Base-by-base conservation (phyloP, 805 yeast species). In the Saccharomyces jurei region DNA sequence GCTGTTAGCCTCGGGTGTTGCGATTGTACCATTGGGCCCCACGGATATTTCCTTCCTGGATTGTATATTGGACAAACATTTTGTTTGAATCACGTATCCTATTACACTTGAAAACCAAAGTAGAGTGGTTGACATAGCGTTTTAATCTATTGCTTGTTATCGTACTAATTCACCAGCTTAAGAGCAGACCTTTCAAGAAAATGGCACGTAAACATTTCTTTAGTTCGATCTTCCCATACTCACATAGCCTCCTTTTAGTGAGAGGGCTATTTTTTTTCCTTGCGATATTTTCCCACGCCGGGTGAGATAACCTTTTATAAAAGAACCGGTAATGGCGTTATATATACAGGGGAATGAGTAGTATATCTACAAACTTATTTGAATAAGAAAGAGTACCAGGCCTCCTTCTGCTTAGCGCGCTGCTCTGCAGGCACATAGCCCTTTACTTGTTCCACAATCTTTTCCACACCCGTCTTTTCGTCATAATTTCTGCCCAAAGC, bases 401-500 rank as follows among this genome's bases (percentile, higher is more conserved):
- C 77, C 41, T 77, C 72, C 62, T 83, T 81, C 65, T 83, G 80
- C 63, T 77, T 76, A 51, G 83, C 84, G 68, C 91, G 81, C 61
- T 83, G 84, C 29, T 77, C 82, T 57, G 76, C 78, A 28, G 97
- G 95, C 55, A 84, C 74, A 73, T 84, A 91, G 1, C 87, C 86
- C 58, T 81, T 83, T 47, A 89, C 79, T 62, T 89, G 91, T 56
- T 82, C 82, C 61, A 79, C 79, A 60, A 94, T 87, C 71, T 87
- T 87, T 46, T 79, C 82, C 14, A 84, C 84, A 28, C 95, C 96
- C 57, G 84, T 84, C 22, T 76, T 78, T 27, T 90, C 91, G 54
- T 84, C 88, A 61, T 84, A 88, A 65, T 92, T 92, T 70, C 96
- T 84, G 53, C 99, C 99, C 61, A 92, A 76, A 6, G 94, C 98